Percentiles rank a stretch among this genome's conserved stretches.
Conservation (phyloP, 192 early-diverging fungal species). For the Chytriomyces confervae region DNA sequence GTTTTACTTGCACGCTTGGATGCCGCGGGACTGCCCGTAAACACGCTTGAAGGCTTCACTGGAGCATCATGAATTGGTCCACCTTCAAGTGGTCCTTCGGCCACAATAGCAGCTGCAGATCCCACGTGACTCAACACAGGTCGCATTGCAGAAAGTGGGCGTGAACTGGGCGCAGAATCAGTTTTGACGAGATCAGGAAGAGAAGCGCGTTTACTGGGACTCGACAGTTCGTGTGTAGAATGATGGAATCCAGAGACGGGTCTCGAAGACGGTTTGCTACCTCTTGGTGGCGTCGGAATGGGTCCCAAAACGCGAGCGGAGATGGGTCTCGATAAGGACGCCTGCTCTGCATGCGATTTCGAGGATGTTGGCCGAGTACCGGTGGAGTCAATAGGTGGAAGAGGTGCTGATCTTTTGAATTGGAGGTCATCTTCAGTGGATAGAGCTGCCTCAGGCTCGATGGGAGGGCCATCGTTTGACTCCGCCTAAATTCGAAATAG, state of each 20-base stretch:
- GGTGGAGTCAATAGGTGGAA: conserved; percentile 23
- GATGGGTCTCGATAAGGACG: conserved; percentile 6
- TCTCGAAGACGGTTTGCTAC: conserved; percentile 21
- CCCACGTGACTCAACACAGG: not conserved
- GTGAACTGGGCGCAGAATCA: conserved; percentile 10
- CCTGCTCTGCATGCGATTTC: not conserved
- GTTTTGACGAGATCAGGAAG: conserved; percentile 25
- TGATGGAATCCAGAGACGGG: conserved; percentile 6
- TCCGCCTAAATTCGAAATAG: not conserved
- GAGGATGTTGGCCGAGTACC: conserved; percentile 3
- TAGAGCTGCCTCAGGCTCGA: not conserved
- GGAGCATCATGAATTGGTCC: no score
- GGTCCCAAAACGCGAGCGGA: conserved; percentile 12
- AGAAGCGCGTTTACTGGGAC: not conserved
- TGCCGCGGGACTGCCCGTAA: no score
- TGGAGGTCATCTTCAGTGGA: not conserved
- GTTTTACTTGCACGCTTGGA: no score
- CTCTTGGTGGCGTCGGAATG: conserved; percentile 17
- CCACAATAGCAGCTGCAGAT: not conserved
- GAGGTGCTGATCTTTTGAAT: conserved; percentile 3
- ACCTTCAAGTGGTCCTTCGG: no score
- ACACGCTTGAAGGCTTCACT: no score
- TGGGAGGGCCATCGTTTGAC: not conserved
- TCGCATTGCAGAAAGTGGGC: conserved; percentile 9
- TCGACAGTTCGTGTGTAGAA: not conserved